A percentile compares a stretch with the other conserved stretches of the same genome.
phyloP scores from a whole-genome alignment of 1,139 yeast genomes.

The Saccharomycopsis crataegensis region DNA sequence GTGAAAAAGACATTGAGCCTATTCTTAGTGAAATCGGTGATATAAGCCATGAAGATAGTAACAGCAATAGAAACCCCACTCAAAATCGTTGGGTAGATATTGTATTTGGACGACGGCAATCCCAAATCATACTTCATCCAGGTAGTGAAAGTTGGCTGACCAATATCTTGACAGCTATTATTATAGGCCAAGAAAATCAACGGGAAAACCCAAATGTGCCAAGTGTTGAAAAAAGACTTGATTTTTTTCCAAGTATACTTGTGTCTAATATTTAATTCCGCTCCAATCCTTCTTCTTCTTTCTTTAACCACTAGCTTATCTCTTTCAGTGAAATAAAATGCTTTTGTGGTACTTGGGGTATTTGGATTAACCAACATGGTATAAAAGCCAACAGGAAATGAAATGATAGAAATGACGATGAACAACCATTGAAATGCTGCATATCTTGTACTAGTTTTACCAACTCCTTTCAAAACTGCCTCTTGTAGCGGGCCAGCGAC shows the following conservation, averaged over 20 bases:
- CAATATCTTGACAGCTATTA: conserved; percentile 36
- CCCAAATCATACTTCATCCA: conserved; percentile 44
- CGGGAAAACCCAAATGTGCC: conserved; percentile 46
- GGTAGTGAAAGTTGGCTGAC: conserved; percentile 44
- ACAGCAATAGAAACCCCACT: conserved; percentile 39
- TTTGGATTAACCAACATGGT: conserved; percentile 37
- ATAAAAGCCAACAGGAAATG: conserved; percentile 41
- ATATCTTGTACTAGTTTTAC: conserved; percentile 29
- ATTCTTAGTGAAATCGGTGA: conserved; percentile 41
- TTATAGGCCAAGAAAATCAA: conserved; percentile 43
- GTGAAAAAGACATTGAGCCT: conserved; percentile 34
- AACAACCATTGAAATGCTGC: conserved; percentile 48
- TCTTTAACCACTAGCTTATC: conserved; percentile 32
- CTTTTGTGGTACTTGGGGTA: conserved; percentile 36
- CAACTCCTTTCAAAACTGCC: conserved; percentile 31
- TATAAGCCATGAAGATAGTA: conserved; percentile 34
- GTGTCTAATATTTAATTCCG: conserved; percentile 38
- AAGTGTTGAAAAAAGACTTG: conserved; percentile 37
- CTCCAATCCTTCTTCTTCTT: conserved; percentile 39
- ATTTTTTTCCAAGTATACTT: conserved; percentile 36
- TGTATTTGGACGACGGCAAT: conserved; percentile 36
- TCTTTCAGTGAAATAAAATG: conserved; percentile 31
- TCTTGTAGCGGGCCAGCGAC: conserved; percentile 43
- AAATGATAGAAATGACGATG: conserved; percentile 44
- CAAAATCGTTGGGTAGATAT: conserved; percentile 43